Percentiles rank a stretch among this genome's conserved stretches.
These are phyloP conservation scores for Buddleja alternifolia DNA, from an alignment of 257 asterid genomes.

Conservation along the genomic window DNA sequence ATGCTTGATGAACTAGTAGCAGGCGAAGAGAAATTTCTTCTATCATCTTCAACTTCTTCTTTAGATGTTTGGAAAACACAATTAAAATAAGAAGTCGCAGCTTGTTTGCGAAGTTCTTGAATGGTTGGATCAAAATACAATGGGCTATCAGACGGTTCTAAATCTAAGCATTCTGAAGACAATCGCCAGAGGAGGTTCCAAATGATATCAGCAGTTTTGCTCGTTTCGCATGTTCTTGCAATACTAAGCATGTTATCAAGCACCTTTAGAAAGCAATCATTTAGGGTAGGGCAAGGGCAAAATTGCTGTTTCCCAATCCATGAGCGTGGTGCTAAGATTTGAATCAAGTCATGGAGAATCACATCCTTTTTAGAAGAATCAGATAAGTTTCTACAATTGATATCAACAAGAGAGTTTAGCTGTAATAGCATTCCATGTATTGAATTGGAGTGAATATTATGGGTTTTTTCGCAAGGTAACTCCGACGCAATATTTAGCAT, in stretches of 20 bases:
- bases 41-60: conserved; percentile 56
- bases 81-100: conserved; percentile 81
- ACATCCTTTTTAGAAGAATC: conserved; percentile 67
- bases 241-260: conserved; percentile 82
- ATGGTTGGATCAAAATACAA: conserved; percentile 74
- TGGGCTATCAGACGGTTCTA: conserved; percentile 46
- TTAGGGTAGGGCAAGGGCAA: conserved; percentile 82
- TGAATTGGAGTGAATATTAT: conserved; percentile 42
- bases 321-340: conserved; percentile 51
- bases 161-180: conserved; percentile 75
- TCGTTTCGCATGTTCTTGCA: conserved; percentile 61
- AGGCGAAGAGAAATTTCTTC: conserved; percentile 39
- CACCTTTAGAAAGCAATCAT: conserved; percentile 58
- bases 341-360: conserved; percentile 61
- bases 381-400: conserved; percentile 71
- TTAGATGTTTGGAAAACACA: conserved; percentile 67
- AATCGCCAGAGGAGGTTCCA: conserved; percentile 73
- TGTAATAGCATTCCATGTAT: conserved; percentile 87
- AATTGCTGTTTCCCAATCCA: conserved; percentile 78
- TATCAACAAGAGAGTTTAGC: conserved; percentile 75
- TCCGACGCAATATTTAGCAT: conserved; percentile 74
- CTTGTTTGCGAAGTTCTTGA: conserved; percentile 86
- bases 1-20: conserved; percentile 41
- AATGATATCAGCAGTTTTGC: conserved; percentile 54
- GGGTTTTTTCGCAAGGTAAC: conserved; percentile 49